Evolutionary conservation across 768 basidiomycete genomes (phyloP).

Genomic region (Pholiota molesta): DNA sequence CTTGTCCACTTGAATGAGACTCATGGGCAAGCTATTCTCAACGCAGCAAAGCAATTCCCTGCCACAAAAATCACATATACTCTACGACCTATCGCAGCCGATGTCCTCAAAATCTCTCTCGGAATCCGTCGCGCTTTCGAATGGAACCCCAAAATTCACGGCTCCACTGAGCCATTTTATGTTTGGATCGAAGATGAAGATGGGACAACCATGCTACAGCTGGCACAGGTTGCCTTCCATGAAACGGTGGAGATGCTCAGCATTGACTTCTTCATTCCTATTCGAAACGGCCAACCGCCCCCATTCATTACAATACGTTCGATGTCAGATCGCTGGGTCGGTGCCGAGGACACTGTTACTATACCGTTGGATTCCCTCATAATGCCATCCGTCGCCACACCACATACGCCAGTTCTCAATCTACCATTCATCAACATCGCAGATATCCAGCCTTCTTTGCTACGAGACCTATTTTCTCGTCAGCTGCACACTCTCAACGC

Average conservation of each 20-base stretch:
- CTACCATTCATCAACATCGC: slow-evolving; percentile 70
- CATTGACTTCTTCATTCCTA: slow-evolving; percentile 80
- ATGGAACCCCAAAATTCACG: slow-evolving; percentile 81
- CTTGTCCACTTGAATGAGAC: slow-evolving; percentile 84
- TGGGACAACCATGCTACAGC: slow-evolving; percentile 81
- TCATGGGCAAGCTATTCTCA: slow-evolving; percentile 79
- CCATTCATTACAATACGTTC: slow-evolving; percentile 73
- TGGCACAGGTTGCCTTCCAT: slow-evolving; percentile 72
- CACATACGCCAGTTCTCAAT: slow-evolving; percentile 65
- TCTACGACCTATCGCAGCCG: slow-evolving; percentile 81
- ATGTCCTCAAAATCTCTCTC: slow-evolving; percentile 79
- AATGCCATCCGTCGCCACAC: slow-evolving; percentile 69
- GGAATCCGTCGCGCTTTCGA: slow-evolving; percentile 68
- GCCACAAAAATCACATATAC: slow-evolving; percentile 63
- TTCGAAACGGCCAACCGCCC: slow-evolving; percentile 60
- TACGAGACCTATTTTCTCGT: slow-evolving; percentile 49
- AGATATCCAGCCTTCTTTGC: slow-evolving; percentile 34
- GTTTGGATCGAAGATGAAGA: slow-evolving; percentile 92
- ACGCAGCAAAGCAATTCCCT: slow-evolving; percentile 87
- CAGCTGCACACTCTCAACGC: slow-evolving; percentile 69
- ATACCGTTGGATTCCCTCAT: slow-evolving; percentile 68
- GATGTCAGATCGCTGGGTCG: slow-evolving; percentile 92
- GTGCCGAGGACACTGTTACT: slow-evolving; percentile 75
- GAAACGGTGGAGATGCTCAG: slow-evolving; percentile 60
- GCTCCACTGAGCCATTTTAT: slow-evolving; percentile 85